Conservation (phyloP, 768 basidiomycete genomes). For the Suillus tomentosus region DNA sequence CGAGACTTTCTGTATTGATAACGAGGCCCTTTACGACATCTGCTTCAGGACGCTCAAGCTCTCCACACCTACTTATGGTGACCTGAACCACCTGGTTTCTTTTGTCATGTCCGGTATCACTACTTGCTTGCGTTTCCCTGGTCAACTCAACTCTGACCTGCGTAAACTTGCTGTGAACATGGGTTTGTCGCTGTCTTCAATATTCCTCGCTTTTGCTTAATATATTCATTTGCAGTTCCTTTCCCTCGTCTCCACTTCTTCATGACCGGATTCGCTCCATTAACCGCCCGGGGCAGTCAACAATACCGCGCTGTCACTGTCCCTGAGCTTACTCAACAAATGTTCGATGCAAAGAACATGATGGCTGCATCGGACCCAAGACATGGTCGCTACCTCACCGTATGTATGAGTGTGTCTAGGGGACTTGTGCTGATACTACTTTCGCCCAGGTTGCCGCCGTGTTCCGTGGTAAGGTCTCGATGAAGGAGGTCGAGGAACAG, state of each 20-base stretch:
- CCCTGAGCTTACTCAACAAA: slow-evolving; percentile 96
- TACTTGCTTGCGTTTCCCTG: slow-evolving; percentile 98
- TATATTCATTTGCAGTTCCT: slow-evolving; percentile 60
- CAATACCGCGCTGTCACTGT: slow-evolving; percentile 97
- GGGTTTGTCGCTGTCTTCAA: slow-evolving; percentile 54
- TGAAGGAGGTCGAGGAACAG: slow-evolving; percentile 99
- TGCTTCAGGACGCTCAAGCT: slow-evolving; percentile 98
- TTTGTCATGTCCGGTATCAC: slow-evolving; percentile 99
- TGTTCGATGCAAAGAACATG: slow-evolving; percentile 99
- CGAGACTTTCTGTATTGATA: slow-evolving; percentile 99
- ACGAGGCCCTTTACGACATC: slow-evolving; percentile 99
- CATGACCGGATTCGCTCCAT: slow-evolving; percentile 94
- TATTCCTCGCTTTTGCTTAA: background rate
- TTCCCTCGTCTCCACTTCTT: slow-evolving; percentile 99
- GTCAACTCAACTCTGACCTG: slow-evolving; percentile 98
- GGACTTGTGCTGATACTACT: background rate
- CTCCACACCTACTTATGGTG: slow-evolving; percentile 92
- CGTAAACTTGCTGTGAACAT: slow-evolving; percentile 99
- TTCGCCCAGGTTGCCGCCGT: slow-evolving; percentile 76
- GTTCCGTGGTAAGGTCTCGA: slow-evolving; percentile 99
- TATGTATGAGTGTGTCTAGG: slow-evolving; percentile 33
- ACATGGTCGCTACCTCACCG: slow-evolving; percentile 97
- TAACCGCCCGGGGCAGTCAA: slow-evolving; percentile 92
- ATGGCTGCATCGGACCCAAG: slow-evolving; percentile 98
- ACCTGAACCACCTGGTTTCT: slow-evolving; percentile 97